A percentile compares a stretch with the other conserved stretches of the same genome.
Conservation (phyloP, 176 grass and related monocot species). For the Oryza nivara region DNA sequence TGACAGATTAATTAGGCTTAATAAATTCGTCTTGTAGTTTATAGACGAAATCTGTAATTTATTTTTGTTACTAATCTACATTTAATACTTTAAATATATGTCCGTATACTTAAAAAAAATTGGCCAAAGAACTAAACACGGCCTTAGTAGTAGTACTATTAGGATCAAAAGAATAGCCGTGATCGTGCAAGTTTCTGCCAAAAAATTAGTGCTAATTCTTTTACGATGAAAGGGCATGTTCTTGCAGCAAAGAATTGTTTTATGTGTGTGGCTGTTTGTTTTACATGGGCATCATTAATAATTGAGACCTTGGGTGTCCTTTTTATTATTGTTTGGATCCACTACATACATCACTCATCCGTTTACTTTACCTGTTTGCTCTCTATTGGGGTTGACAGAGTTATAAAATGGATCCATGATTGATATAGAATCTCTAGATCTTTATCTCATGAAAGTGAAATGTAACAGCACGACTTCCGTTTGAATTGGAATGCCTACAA, state of each 20-base stretch:
- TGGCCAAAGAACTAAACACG: too few species aligned
- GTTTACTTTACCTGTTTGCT: not conserved
- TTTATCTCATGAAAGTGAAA: conserved; percentile 31
- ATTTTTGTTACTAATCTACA: too few species aligned
- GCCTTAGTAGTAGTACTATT: not conserved
- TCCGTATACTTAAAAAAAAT: too few species aligned
- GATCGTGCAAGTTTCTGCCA: not conserved
- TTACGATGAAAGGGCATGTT: not conserved
- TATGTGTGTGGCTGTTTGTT: not conserved
- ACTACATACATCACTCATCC: not conserved
- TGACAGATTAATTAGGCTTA: too few species aligned
- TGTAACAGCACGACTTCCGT: not conserved
- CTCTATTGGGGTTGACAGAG: not conserved
- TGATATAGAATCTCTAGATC: conserved; percentile 6
- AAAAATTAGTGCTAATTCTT: not conserved
- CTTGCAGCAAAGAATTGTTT: not conserved
- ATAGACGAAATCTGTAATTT: too few species aligned
- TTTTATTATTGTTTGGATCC: not conserved
- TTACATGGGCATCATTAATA: conserved; percentile 13
- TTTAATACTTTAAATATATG: too few species aligned
- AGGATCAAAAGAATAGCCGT: not conserved
- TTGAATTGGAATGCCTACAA: not conserved
- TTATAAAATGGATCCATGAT: conserved; percentile 19
- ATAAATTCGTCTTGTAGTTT: too few species aligned
- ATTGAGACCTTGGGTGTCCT: not conserved